Conservation (phyloP, 345 rosid genomes). For the Corchorus capsularis region DNA sequence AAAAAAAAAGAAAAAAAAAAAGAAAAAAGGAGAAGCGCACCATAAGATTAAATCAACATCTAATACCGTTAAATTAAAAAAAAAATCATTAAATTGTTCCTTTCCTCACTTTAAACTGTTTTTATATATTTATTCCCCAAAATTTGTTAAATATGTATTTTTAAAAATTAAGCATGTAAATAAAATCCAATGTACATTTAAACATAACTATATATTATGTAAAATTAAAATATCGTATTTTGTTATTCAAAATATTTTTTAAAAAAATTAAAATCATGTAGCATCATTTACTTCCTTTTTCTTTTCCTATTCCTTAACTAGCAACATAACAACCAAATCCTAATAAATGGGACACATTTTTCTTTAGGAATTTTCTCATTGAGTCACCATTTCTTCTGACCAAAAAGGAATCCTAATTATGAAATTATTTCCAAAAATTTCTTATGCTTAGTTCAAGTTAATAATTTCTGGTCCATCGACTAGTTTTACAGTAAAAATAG, state of each 20-base stretch:
- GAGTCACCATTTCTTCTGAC: neutral
- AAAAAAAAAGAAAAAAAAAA: neutral
- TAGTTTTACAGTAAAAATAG: neutral
- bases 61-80: neutral
- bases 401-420: neutral
- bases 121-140: no score
- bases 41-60: neutral
- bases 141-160: no score
- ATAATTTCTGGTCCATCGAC: neutral
- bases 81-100: neutral
- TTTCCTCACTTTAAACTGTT: no score
- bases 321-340: neutral
- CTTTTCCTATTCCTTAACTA: neutral
- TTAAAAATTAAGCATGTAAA: no score
- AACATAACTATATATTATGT: no score
- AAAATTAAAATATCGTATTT: no score
- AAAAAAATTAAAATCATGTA: neutral
- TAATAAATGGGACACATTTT: neutral
- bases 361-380: neutral
- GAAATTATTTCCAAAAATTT: neutral
- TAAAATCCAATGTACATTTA: no score
- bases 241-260: neutral
- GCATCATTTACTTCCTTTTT: neutral
- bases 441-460: neutral
- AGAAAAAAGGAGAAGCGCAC: neutral